Base-by-base conservation (phyloP, 1,284 basidiomycete genomes). In the Apiotrichum mycotoxinovorans region DNA sequence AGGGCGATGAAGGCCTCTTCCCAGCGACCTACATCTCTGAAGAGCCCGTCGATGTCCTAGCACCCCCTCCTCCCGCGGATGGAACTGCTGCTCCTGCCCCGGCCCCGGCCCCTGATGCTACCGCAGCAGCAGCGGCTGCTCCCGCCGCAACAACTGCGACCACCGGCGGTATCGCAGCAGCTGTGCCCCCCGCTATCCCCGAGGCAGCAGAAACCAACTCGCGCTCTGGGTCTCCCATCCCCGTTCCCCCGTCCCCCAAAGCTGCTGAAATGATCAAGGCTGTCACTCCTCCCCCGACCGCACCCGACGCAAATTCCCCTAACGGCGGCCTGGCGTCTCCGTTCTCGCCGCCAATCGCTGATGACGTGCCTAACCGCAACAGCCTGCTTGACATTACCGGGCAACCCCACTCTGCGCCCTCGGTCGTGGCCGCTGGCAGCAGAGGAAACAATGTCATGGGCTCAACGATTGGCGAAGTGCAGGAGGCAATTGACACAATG, bases 11-110 rank as follows among this genome's bases (percentile, higher is more conserved):
- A 27, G 95, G 95, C 11, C 81, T 98, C 11, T 98, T 98, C 71
- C 96, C 95, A 3, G 84, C 89, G 66, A 87, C 85, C 60, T 98
- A 98, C 75, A 97, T 93, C 3, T 83, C 88, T 0, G 78, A 84
- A 5, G 60, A 63, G 14, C 81, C 80, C 12, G 38, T 57, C 38
- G 52, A 51, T 56, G 66, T 69, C 34, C 3, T 22, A n/a, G n/a
- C n/a, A n/a, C 34, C 37, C 25, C 15, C 34, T n/a, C 25, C n/a
- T 23, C 12, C 5, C 30, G 49, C 38, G 8, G 50, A n/a, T 9
- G 41, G 50, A 17, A 23, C 30, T 41, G 33, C 26, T 35, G 20
- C 30, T 41, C 23, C 26, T 35, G 20, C 51, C 46, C 33, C 35
- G 23, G 30, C 37, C 34, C 14, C 44, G 8, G 27, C 9, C 22